Percentiles rank a stretch among this genome's conserved stretches.
phyloP scores from a whole-genome alignment of 2,329 filamentous ascomycete genomes.

The Plectosphaerella sp. region DNA sequence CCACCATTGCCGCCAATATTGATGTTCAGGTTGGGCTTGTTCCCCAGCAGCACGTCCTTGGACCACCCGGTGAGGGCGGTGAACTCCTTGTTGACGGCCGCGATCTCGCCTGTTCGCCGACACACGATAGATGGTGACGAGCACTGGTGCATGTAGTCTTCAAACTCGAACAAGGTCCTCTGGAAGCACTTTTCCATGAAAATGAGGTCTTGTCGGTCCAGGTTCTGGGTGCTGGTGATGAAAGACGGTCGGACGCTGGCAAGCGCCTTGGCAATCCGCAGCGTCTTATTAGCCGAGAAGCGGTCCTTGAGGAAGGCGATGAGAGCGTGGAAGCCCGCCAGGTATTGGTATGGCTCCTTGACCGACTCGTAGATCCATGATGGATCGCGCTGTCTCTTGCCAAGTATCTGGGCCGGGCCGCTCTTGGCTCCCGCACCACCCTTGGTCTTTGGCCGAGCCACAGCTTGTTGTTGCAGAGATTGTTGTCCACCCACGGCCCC shows the following conservation, averaged over 20 bases:
- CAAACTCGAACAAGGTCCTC: conserved; percentile 85
- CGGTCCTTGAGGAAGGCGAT: conserved; percentile 75
- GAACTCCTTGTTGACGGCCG: conserved; percentile 93
- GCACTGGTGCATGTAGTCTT: conserved; percentile 84
- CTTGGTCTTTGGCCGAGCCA: conserved; percentile 38
- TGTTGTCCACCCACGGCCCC: conserved; percentile 11
- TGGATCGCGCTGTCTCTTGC: conserved; percentile 64
- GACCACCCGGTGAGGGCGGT: conserved; percentile 94
- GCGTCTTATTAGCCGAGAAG: conserved; percentile 70
- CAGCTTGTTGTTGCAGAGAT: conserved; percentile 22
- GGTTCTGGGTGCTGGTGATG: conserved; percentile 84
- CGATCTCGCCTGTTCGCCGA: conserved; percentile 89
- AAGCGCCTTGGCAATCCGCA: conserved; percentile 82
- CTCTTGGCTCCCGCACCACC: conserved; percentile 33
- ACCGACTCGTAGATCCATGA: conserved; percentile 86
- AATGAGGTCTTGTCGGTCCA: conserved; percentile 83
- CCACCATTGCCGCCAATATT: conserved; percentile 57
- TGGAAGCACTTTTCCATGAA: conserved; percentile 99
- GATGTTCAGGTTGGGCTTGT: conserved; percentile 81
- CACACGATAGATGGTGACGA: conserved; percentile 91
- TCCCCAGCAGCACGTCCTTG: conserved; percentile 81
- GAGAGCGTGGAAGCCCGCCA: conserved; percentile 83
- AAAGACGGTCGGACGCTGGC: conserved; percentile 89
- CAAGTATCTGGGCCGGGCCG: conserved; percentile 45
- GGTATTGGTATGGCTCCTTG: conserved; percentile 88